Percentiles rank a stretch among this genome's conserved stretches.
Evolutionary conservation across 805 yeast species (phyloP).

Genomic region (Saturnispora halmiae): DNA sequence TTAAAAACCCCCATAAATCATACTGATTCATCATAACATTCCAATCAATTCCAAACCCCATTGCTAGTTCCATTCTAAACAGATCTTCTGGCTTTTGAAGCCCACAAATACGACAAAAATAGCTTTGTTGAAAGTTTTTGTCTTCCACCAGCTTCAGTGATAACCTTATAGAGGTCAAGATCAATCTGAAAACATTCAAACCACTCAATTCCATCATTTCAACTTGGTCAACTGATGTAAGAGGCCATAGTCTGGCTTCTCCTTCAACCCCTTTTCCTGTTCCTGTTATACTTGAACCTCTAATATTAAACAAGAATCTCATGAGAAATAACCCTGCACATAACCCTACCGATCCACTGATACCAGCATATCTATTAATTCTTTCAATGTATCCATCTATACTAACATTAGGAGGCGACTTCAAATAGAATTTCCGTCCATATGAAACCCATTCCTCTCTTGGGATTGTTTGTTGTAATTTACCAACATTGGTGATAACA

Average conservation of each 20-base stretch:
- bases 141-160: slow-evolving; percentile 37
- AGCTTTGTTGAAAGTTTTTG: slow-evolving; percentile 34
- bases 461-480: slow-evolving; percentile 11
- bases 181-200: slow-evolving; percentile 32
- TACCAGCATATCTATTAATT: slow-evolving; percentile 23
- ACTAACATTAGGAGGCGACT: slow-evolving; percentile 25
- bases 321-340: slow-evolving; percentile 27
- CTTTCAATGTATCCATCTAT: slow-evolving; percentile 25
- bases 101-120: slow-evolving; percentile 38
- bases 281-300: slow-evolving; percentile 11
- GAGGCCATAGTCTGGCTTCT: slow-evolving; percentile 7
- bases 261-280: slow-evolving; percentile 3
- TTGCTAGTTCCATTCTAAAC: slow-evolving; percentile 32
- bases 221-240: slow-evolving; percentile 3
- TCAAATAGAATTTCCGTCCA: slow-evolving; percentile 25
- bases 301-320: slow-evolving; percentile 24
- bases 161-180: slow-evolving; percentile 32
- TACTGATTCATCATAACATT: slow-evolving; percentile 31
- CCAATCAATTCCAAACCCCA: slow-evolving; percentile 36
- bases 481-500: slow-evolving; percentile 10
- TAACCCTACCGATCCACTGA: slow-evolving; percentile 27
- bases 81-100: slow-evolving; percentile 32
- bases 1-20: slow-evolving; percentile 22
- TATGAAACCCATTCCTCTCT: slow-evolving; percentile 13
- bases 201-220: slow-evolving; percentile 27